Base-by-base conservation (phyloP, 2,329 filamentous ascomycete genomes). In the Nannizzia gypsea region DNA sequence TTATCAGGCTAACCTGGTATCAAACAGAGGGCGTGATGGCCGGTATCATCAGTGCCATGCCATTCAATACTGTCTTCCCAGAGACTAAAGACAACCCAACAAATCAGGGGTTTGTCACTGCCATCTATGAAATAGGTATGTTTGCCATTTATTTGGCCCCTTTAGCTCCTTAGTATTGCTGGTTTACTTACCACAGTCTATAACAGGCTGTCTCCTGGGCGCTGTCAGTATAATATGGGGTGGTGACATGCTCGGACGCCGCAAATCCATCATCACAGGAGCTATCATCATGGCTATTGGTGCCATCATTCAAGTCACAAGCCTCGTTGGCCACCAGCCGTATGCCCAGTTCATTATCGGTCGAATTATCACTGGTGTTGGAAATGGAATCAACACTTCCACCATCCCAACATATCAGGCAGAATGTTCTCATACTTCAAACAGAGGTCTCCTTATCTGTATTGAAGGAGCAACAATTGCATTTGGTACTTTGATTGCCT, bases 401-500 rank as follows among this genome's bases (percentile, higher is more conserved):
- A 78, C 76, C 0, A 77, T 78, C 24, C 77, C 76, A 0, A 75
- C 73, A 2, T 79, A 76, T 56, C 76, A 78, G 67, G 73, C 75
- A 4, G 77, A 80, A 62, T 78, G 75, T 64, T 75, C 75, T 2
- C 71, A 69, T 56, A 75, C 80, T 0, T 76, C 76, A 61, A 82
- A 81, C 67, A 76, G 81, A 56, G 81, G 81, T 54, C 75, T 81
- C 17, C 70, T 83, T 46, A 81, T 83, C 63, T 81, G 80, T 65
- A 80, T 83, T 60, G 80, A 75, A 66, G 77, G 74, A 61, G 76
- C 75, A 56, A 67, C 72, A 20, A 74, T 77, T 20, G 74, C 75
- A 2, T 72, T 77, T 55, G 76, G 76, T 11, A 76, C 73, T 0
- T 65, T 77, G 5, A 76, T 78, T 55, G 73, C 75, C 1, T 77